Evolutionary conservation across 73 alveolate genomes (phyloP).

Genomic region (Tetrahymena thermophila): DNA sequence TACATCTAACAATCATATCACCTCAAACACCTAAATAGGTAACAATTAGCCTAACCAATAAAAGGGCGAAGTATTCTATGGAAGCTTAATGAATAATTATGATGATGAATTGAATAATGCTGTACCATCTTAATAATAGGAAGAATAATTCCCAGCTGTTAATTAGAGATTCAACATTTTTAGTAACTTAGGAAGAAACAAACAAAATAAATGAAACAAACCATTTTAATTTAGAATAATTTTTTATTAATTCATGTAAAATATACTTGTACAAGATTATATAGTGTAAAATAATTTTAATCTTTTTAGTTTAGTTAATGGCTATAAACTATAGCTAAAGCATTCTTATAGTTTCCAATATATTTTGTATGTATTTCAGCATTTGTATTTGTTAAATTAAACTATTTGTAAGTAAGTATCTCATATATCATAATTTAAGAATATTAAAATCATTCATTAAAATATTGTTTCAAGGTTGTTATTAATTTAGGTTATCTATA

Average conservation of each 20-base stretch:
- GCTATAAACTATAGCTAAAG: background rate
- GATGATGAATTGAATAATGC: background rate
- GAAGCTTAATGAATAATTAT: background rate
- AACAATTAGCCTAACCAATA: background rate
- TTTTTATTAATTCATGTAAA: background rate
- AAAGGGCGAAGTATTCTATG: background rate
- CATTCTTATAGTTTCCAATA: background rate
- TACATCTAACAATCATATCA: background rate
- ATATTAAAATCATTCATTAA: background rate
- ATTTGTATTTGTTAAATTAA: too few relatives aligned
- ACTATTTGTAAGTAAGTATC: background rate
- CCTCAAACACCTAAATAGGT: background rate
- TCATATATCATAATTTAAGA: background rate
- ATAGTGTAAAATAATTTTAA: background rate
- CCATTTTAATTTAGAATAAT: background rate
- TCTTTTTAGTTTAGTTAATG: background rate
- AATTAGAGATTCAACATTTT: background rate
- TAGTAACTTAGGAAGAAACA: background rate
- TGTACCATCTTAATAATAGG: background rate
- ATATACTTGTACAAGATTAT: background rate
- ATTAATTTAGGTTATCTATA: background rate
- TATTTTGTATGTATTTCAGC: too few relatives aligned
- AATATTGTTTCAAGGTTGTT: background rate
- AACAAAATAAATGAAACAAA: background rate
- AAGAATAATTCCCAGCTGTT: background rate